Base-by-base conservation (phyloP, 2,329 filamentous ascomycete genomes). In the Cordyceps cicadae region DNA sequence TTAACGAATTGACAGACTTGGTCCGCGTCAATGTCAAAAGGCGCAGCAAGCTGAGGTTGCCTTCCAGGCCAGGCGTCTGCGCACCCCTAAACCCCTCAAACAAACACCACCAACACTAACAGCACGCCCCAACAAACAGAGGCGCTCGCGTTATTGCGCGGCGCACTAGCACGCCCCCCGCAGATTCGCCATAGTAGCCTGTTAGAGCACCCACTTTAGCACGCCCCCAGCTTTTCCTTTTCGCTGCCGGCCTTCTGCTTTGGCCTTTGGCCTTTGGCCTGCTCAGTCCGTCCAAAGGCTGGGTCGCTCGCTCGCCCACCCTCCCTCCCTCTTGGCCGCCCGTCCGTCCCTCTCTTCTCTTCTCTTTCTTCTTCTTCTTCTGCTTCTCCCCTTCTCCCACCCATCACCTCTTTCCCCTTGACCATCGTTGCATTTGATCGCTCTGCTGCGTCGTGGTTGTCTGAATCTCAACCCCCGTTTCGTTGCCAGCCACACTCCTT, bases 321-420 rank as follows among this genome's bases (percentile, higher is more conserved):
- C 65, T 65, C 67, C 62, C 66, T 63, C 66, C 24, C 24, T 24
- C 24, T 61, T 65, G 60, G 59, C 62, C 60, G 62, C 59, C 62
- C 66, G 66, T 64, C 66, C 60, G 62, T 60, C 62, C 66, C 66
- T 64, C 66, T 62, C 63, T 61, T 66, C 62, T 63, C 53, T 60
- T 5, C 50, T 51, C 41, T 56, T 54, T 45, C 53, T 46, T 45
- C 43, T 17, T 49, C 59, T 61, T 62, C 34, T 37, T 53, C 39
- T 59, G 48, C 54, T 59, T 41, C 57, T 62, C 34, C 26, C 49
- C 39, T 59, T 52, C 54, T 59, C 52, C 57, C 54, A 52, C 49
- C 34, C 54, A 56, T 60, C 52, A 45, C 45, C 54, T 17, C 39
- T n/a, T 43, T n/a, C 7, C 39, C 39, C 43, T 19, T 34, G 51